These are phyloP conservation scores for Mycena galopus DNA, from an alignment of 768 basidiomycete genomes.

Conservation along the genomic window DNA sequence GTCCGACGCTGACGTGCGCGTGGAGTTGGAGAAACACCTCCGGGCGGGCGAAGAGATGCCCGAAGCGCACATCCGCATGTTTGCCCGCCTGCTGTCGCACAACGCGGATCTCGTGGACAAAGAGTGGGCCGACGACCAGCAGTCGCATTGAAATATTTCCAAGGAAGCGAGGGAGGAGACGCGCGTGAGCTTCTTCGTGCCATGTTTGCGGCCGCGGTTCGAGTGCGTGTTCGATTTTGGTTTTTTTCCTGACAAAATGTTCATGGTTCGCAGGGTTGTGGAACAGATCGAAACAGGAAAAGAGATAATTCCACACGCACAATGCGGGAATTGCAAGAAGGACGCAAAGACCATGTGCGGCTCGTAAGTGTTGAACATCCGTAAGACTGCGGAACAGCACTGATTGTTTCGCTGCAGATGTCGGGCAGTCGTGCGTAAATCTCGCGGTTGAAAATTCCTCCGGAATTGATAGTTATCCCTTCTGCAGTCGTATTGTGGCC, in stretches of 20 bases:
- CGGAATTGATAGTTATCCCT: neutral
- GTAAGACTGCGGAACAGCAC: neutral
- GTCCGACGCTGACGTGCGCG: constrained; percentile 28
- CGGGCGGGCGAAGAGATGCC: constrained; percentile 30
- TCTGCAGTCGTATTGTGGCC: constrained; percentile 36
- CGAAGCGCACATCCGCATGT: constrained; percentile 37
- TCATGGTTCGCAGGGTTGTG: constrained; percentile 24
- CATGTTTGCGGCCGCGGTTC: constrained; percentile 36
- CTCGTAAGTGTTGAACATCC: constrained; percentile 26
- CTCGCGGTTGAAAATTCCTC: neutral
- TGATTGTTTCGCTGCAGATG: neutral
- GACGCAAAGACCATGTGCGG: constrained; percentile 32
- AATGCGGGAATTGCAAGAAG: constrained; percentile 35
- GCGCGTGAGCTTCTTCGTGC: constrained; percentile 37
- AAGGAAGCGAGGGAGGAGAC: constrained; percentile 35
- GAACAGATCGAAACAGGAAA: constrained; percentile 40
- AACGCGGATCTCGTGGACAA: constrained; percentile 36
- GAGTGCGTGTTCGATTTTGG: neutral
- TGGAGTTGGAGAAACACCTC: constrained; percentile 33
- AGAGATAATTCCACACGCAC: neutral
- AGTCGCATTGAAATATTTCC: constrained; percentile 40
- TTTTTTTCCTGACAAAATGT: neutral
- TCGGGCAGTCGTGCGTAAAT: constrained; percentile 15
- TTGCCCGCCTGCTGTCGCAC: constrained; percentile 38
- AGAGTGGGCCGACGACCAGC: constrained; percentile 30